Percentiles rank a stretch among this genome's conserved stretches.
Conservation (phyloP, 495 filamentous ascomycete genomes). For the Poronia punctata region DNA sequence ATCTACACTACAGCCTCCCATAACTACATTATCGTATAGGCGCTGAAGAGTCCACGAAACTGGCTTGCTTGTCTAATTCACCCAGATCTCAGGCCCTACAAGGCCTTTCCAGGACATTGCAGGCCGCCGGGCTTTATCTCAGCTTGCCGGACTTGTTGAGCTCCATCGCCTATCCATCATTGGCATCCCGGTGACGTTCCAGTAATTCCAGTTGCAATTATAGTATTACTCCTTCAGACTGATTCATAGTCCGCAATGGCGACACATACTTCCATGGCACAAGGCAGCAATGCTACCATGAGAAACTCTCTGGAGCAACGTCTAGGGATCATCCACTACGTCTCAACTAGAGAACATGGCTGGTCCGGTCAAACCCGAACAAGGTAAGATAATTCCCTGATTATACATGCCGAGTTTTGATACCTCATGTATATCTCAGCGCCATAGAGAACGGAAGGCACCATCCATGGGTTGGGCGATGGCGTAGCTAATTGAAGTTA, state of each 20-base stretch:
- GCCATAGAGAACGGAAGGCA: not conserved
- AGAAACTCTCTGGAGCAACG: slow-evolving; percentile 22
- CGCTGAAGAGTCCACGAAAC: no score
- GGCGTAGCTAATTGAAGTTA: slow-evolving; percentile 27
- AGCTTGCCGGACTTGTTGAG: no score
- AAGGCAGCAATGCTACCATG: slow-evolving; percentile 24
- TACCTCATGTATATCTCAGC: no score
- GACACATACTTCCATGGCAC: slow-evolving; percentile 27
- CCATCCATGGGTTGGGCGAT: not conserved
- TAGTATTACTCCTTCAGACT: not conserved
- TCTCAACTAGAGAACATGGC: slow-evolving; percentile 16
- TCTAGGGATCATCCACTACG: slow-evolving; percentile 21
- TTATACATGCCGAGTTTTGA: not conserved
- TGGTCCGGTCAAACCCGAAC: slow-evolving; percentile 24
- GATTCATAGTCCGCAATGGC: slow-evolving; percentile 14
- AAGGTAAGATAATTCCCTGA: slow-evolving; percentile 9
- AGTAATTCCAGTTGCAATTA: no score
- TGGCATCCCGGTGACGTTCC: no score
- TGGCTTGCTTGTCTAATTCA: no score
- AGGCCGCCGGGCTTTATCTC: no score
- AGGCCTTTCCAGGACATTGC: no score
- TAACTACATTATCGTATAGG: no score
- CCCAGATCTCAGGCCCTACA: no score
- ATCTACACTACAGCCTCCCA: no score
- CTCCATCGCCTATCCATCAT: no score